Evolutionary conservation across 1,284 basidiomycete genomes (phyloP).

Genomic region (Pseudozyma tsukubaensis): DNA sequence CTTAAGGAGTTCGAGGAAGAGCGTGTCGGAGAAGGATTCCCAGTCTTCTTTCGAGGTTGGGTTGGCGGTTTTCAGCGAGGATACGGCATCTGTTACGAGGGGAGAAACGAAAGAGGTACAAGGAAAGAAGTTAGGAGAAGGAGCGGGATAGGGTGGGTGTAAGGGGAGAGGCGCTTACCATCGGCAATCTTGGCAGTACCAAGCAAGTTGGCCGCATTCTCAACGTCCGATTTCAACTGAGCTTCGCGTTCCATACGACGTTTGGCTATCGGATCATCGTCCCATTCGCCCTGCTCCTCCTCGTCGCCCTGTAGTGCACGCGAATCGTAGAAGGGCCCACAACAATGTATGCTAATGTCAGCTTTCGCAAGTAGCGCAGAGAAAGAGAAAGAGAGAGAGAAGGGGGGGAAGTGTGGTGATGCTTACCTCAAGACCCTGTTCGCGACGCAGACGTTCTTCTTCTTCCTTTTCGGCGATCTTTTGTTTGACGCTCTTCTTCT

Average conservation of each 20-base stretch:
- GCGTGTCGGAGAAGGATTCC: constrained; percentile 49
- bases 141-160: not conserved
- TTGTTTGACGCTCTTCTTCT: constrained; percentile 65
- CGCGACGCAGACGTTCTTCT: constrained; percentile 48
- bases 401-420: not conserved
- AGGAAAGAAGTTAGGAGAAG: not conserved
- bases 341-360: not conserved
- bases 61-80: constrained; percentile 42
- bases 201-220: constrained; percentile 64
- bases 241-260: constrained; percentile 56
- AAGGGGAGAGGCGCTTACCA: constrained; percentile 17
- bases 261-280: constrained; percentile 54
- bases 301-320: constrained; percentile 4
- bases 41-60: constrained; percentile 64
- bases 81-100: constrained; percentile 12
- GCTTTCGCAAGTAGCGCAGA: no score
- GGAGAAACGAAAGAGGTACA: not conserved
- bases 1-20: constrained; percentile 59
- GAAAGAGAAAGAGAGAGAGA: not conserved
- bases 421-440: constrained; percentile 46
- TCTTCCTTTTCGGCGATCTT: constrained; percentile 67
- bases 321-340: not conserved
- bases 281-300: constrained; percentile 45
- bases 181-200: constrained; percentile 55
- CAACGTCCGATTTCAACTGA: constrained; percentile 63